Conservation (phyloP, 108 stramenopile genomes). For the Pseudonitzschia pungens region DNA sequence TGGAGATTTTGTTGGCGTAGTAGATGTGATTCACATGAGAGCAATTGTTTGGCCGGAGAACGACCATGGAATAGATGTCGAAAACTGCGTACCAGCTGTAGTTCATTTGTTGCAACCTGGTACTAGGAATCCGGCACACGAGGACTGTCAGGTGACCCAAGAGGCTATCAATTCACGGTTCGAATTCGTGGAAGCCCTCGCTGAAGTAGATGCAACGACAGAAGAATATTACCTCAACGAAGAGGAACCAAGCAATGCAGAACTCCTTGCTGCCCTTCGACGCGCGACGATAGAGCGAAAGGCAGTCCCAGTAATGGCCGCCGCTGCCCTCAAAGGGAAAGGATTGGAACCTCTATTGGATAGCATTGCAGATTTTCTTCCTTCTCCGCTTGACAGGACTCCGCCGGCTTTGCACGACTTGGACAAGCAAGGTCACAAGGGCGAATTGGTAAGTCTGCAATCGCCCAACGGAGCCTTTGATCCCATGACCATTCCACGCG, state of each 20-base stretch:
- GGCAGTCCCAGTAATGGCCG: constrained; percentile 76
- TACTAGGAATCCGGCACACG: constrained; percentile 33
- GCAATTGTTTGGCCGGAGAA: constrained; percentile 85
- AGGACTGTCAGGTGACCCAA: constrained; percentile 42
- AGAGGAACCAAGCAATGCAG: constrained; percentile 55
- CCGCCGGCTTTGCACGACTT: constrained; percentile 49
- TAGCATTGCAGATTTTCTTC: constrained; percentile 89
- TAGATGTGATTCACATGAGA: constrained; percentile 94
- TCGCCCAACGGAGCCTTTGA: not conserved
- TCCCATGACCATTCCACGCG: constrained; percentile 38
- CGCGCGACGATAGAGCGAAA: constrained; percentile 62
- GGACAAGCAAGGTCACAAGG: constrained; percentile 37
- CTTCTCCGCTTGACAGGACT: constrained; percentile 88
- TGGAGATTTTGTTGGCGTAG: constrained; percentile 86
- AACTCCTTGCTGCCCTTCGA: constrained; percentile 69
- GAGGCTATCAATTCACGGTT: constrained; percentile 57
- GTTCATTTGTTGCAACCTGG: constrained; percentile 38
- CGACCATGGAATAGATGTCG: constrained; percentile 49
- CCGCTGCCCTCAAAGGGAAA: constrained; percentile 85
- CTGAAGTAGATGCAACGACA: constrained; percentile 80
- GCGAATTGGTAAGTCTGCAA: not conserved
- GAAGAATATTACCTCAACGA: constrained; percentile 79
- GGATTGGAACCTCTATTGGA: constrained; percentile 96
- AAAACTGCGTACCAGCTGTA: constrained; percentile 67
- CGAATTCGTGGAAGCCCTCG: constrained; percentile 66